phyloP scores from a whole-genome alignment of 352 stramenopile genomes.

The Globisporangium mamillatum region DNA sequence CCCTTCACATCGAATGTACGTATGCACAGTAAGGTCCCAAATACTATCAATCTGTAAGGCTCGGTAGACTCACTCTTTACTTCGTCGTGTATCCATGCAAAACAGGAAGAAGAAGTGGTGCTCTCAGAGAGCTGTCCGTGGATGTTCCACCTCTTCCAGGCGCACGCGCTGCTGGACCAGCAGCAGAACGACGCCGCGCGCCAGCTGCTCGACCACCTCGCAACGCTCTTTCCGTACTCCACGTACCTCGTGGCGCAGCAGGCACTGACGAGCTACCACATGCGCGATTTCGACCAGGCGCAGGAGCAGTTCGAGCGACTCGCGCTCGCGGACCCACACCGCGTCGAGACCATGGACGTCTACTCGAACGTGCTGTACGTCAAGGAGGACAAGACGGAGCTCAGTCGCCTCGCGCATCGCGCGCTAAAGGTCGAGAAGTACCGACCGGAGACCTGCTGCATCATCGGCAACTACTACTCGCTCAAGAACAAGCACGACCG shows the following conservation, averaged over 20 bases:
- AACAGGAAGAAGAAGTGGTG: constrained; percentile 55
- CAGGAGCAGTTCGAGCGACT: constrained; percentile 76
- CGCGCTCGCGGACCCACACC: constrained; percentile 58
- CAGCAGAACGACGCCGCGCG: constrained; percentile 71
- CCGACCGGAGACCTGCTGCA: constrained; percentile 97
- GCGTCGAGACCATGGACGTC: constrained; percentile 81
- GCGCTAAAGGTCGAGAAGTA: constrained; percentile 97
- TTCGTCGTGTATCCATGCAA: constrained; percentile 15
- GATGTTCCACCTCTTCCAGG: constrained; percentile 87
- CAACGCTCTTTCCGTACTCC: constrained; percentile 57
- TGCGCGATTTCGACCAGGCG: constrained; percentile 78
- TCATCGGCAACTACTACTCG: constrained; percentile 92
- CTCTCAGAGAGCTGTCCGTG: constrained; percentile 52
- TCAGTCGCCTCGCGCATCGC: constrained; percentile 88
- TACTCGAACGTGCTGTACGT: constrained; percentile 88
- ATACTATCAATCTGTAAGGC: too few relatives aligned
- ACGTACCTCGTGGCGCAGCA: constrained; percentile 77
- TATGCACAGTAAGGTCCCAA: not conserved
- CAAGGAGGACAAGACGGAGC: constrained; percentile 82
- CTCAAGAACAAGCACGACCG: constrained; percentile 94
- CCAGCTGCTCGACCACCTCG: constrained; percentile 47
- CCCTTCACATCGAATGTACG: constrained; percentile 50
- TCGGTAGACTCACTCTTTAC: constrained; percentile 8
- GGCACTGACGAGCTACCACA: constrained; percentile 78
- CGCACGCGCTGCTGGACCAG: constrained; percentile 72